Evolutionary conservation across 140 eudicot species (phyloP).

Genomic region (Ambrosia hybrid): DNA sequence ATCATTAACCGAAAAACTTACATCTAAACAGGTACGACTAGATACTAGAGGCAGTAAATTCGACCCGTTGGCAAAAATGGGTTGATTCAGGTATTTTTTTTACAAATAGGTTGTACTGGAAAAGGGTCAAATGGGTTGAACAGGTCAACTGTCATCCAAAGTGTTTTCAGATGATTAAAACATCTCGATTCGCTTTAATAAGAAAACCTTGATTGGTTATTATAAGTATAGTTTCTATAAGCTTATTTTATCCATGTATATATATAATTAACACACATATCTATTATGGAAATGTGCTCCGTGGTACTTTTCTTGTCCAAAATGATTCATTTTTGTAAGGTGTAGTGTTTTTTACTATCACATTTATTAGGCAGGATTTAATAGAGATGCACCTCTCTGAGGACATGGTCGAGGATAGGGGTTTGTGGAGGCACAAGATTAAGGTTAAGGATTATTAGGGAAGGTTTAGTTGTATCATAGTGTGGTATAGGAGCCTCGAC

Average conservation of each 20-base stretch:
- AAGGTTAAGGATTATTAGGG: too few species aligned
- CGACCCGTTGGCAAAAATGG: not conserved
- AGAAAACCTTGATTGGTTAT: not conserved
- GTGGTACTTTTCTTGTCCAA: not conserved
- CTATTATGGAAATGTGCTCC: not conserved
- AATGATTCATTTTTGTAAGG: not conserved
- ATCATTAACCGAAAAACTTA: constrained; percentile 57
- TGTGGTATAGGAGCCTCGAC: too few species aligned
- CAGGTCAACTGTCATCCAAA: not conserved
- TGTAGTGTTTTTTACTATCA: not conserved
- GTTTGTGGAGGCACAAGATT: too few species aligned
- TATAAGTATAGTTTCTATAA: not conserved
- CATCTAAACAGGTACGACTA: constrained; percentile 58
- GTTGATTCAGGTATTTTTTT: not conserved
- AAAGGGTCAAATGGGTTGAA: not conserved
- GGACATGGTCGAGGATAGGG: too few species aligned
- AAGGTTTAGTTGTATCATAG: too few species aligned
- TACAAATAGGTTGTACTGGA: not conserved
- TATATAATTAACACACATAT: not conserved
- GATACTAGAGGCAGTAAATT: not conserved
- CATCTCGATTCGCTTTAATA: not conserved
- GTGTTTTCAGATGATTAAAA: constrained; percentile 10
- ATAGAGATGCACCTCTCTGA: too few species aligned
- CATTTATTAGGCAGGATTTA: too few species aligned
- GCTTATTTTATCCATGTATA: not conserved